These are phyloP conservation scores for Talaromyces sp. DNA, from an alignment of 2,329 filamentous ascomycete species.

Conservation along the genomic window DNA sequence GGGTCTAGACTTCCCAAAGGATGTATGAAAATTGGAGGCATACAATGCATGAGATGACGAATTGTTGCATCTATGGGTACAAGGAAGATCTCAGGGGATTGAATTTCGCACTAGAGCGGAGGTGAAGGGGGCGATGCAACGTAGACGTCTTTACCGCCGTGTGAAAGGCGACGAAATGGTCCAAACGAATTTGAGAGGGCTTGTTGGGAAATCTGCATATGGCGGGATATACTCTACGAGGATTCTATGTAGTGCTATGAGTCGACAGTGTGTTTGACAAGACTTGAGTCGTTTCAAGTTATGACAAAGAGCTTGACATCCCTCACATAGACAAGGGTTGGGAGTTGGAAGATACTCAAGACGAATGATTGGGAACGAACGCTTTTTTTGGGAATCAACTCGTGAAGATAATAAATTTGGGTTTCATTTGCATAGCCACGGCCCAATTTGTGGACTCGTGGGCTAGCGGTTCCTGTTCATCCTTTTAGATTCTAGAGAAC, in stretches of 20 bases:
- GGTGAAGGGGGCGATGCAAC: too few species aligned
- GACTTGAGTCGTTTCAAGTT: too few species aligned
- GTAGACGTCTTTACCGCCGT: too few species aligned
- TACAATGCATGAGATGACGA: background rate
- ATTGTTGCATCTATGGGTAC: background rate
- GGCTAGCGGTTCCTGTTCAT: slow-evolving; percentile 39
- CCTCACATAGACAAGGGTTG: background rate
- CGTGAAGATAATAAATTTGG: slow-evolving; percentile 35
- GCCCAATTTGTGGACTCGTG: slow-evolving; percentile 26
- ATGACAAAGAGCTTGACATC: background rate
- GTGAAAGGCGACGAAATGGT: too few species aligned
- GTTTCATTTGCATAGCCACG: slow-evolving; percentile 40
- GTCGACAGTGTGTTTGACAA: background rate
- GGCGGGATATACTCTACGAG: background rate
- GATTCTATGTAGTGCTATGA: background rate
- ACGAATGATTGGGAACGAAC: slow-evolving; percentile 16
- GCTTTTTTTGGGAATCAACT: slow-evolving; percentile 22
- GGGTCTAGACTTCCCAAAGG: background rate
- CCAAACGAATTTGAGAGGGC: too few species aligned
- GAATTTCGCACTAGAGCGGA: too few species aligned
- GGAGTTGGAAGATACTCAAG: slow-evolving; percentile 2
- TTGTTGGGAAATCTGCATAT: background rate
- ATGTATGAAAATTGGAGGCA: background rate
- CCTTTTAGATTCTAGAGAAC: slow-evolving; percentile 36
- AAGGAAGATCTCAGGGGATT: background rate